Conservation (phyloP, 176 grass and related monocot species). For the Lolium perenne region DNA sequence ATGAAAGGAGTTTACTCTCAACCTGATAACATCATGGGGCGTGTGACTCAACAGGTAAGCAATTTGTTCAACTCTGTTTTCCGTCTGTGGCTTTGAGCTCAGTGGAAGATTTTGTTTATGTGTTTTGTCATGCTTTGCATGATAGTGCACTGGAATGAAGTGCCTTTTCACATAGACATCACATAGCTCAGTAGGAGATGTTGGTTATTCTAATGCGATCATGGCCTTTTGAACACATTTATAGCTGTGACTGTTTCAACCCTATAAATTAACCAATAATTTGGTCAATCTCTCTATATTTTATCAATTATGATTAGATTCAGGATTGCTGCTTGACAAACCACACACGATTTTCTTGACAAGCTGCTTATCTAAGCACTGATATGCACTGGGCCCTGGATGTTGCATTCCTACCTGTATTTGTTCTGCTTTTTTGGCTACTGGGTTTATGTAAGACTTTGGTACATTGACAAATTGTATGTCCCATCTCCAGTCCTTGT, state of each 20-base stretch:
- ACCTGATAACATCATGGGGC: constrained; percentile 93
- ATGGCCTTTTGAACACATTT: constrained; percentile 31
- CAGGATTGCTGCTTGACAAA: constrained; percentile 14
- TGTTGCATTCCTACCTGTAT: neutral
- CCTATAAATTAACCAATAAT: neutral
- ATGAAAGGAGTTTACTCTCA: constrained; percentile 99
- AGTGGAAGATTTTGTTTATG: constrained; percentile 3
- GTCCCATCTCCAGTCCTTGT: constrained; percentile 21
- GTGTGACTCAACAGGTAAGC: constrained; percentile 77
- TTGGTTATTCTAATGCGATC: constrained; percentile 17
- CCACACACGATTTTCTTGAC: neutral
- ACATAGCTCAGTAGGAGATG: no score
- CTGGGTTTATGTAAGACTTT: constrained; percentile 21
- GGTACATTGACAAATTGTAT: constrained; percentile 29
- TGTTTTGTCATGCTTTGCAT: constrained; percentile 5
- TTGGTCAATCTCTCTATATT: neutral
- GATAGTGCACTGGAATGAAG: neutral
- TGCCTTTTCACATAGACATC: neutral
- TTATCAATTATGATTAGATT: constrained; percentile 22
- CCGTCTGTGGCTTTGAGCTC: neutral
- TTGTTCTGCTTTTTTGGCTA: constrained; percentile 37
- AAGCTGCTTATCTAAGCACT: constrained; percentile 34
- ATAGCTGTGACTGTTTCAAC: constrained; percentile 1
- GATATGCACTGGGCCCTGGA: constrained; percentile 23
- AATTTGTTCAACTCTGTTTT: constrained; percentile 38